Base-by-base conservation (phyloP, 2,329 filamentous ascomycete genomes). In the Scleromitrula shiraiana region DNA sequence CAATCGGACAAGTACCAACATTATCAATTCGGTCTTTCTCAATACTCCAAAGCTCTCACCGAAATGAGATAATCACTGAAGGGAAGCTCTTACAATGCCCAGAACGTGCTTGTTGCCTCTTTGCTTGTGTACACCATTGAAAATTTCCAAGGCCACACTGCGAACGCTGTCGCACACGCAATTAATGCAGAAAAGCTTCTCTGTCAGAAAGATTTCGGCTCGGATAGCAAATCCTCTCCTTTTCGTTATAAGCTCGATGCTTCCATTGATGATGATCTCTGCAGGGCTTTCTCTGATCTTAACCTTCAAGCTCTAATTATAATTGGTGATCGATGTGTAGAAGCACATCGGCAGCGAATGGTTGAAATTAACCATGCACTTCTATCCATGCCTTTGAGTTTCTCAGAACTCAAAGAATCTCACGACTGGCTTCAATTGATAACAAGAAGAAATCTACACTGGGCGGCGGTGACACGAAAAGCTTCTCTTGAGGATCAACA, bases 71-170 rank as follows among this genome's bases (percentile, higher is more conserved):
- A 37, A 32, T 40, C 40, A 15, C 22, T 52, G 10, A 29, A 33
- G 12, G 14, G 35, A 24, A 23, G 38, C 20, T 32, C 32, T 23
- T 41, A 24, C 17, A 40, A 44, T 36, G 17, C 29, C 14, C 42
- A 41, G 24, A 47, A 41, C 14, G 50, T 35, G n/a, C 32, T 50
- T 6, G 30, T 50, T 15, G 30, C 50, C 12, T 46, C 48, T 36
- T 17, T 52, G 20, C 41, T 52, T 10, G 35, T 52, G 12, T 50
- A 48, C 26, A 50, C 48, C n/a, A 47, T 52, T 9, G 50, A 52
- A 41, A 50, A 32, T 39, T 40, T 52, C 9, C 38, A 38, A 10
- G 50, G 50, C 1, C 37, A 44, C 37, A 37, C 46, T 24, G 37
- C 46, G 12, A 37, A 41, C 9, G 50, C 50, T 4, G 38, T 39